Base-by-base conservation (phyloP, 345 rosid genomes). In the Erucastrum elatum region DNA sequence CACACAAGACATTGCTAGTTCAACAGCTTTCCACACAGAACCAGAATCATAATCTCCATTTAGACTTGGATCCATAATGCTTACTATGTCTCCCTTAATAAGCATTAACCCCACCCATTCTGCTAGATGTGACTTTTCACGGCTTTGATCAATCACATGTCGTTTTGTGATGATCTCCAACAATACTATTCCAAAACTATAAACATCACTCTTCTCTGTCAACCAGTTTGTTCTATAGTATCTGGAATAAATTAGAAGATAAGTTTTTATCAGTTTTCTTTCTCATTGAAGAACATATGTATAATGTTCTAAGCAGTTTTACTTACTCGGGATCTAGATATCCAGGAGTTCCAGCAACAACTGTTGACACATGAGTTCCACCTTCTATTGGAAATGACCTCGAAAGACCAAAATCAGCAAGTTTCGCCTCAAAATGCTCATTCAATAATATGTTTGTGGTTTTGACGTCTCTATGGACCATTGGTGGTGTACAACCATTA, bases 371-470 rank as follows among this genome's bases (percentile, higher is more conserved):
- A 62, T 41, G 80, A 69, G 68, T 77, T 29, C 64, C 75, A 9
- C 61, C 75, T 61, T 77, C 74, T 0, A n/a, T 33, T 0, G 68
- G 49, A 3, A 68, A 68, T 9, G 80, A 68, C 27, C 74, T 77
- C 0, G 75, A 68, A 60, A 77, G 75, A 5, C 80, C 80, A 61
- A 77, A 69, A 61, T 77, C 75, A 25, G 83, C 72, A 25, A 80
- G 77, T 64, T 87, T 90, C 3, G 91, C 94, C 49, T 85, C 79
- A 7, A 86, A 85, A 58, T 75, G 66, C 12, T 88, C 84, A 61
- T 70, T 82, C 58, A 88, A 71, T 70, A 88, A 83, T 69, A 88
- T 88, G 73, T 74, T 80, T 39, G 79, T 74, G 8, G 79, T 55
- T 64, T 80, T 80, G 30, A 80, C 72, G 0, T 80, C 83, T 75